Evolutionary conservation across 2,329 filamentous ascomycete species (phyloP).

Genomic region (Monosporascus sp.): DNA sequence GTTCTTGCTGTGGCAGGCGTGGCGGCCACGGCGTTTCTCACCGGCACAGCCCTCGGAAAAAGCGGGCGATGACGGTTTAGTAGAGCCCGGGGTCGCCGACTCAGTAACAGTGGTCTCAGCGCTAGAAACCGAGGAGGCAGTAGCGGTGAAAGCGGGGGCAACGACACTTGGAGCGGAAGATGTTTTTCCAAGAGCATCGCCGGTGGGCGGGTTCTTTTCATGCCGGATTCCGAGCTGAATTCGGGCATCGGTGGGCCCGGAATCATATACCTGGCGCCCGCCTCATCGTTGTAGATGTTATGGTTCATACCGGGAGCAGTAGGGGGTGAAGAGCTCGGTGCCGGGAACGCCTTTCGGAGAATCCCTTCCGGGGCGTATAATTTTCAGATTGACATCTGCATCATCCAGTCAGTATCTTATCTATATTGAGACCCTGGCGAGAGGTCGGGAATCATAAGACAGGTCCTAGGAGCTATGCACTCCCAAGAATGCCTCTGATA

Average conservation of each 20-base stretch:
- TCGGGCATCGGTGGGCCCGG: background rate
- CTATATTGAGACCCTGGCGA: too few species aligned
- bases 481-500: too few species aligned
- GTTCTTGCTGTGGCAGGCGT: too few species aligned
- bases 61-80: background rate
- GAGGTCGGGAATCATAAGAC: too few species aligned
- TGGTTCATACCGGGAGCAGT: slow-evolving; percentile 1
- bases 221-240: background rate
- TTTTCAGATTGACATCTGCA: background rate
- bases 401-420: too few species aligned
- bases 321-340: background rate
- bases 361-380: background rate
- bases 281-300: slow-evolving; percentile 6
- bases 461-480: too few species aligned
- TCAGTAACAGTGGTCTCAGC: background rate
- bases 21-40: too few species aligned
- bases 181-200: background rate
- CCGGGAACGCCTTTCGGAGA: background rate
- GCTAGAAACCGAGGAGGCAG: background rate
- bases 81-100: background rate
- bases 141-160: background rate
- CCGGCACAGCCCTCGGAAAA: background rate
- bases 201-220: too few species aligned
- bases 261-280: background rate
- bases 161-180: background rate